A percentile compares a stretch with the other conserved stretches of the same genome.
Evolutionary conservation across 2,329 filamentous ascomycete species (phyloP).

Genomic region (Emergomyces pasteurianus): DNA sequence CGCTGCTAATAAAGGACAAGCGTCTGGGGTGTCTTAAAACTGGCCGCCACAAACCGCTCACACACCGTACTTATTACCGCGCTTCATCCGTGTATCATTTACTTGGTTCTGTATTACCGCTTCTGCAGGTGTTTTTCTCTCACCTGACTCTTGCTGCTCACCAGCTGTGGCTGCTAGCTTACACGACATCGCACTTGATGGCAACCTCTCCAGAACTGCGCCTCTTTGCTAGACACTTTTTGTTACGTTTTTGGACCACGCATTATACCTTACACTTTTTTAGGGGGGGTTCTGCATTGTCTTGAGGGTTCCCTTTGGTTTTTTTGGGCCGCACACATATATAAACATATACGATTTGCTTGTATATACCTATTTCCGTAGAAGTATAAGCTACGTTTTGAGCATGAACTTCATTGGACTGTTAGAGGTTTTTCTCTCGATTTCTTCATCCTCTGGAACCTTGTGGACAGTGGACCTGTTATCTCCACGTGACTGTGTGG

Average conservation of each 20-base stretch:
- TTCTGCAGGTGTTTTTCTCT: not conserved
- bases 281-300: not conserved
- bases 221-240: not conserved
- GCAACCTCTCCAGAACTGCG: not conserved
- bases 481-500: not conserved
- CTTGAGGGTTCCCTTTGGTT: not conserved
- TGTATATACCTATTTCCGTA: not conserved
- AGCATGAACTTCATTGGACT: not conserved
- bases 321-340: not conserved
- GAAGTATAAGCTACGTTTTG: not conserved
- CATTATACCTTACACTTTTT: not conserved
- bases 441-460: not conserved
- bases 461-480: not conserved
- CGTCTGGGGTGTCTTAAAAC: not conserved
- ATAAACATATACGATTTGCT: not conserved
- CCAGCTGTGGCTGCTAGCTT: not conserved
- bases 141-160: not conserved
- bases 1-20: not conserved
- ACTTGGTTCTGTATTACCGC: not conserved
- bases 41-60: not conserved
- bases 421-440: not conserved
- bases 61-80: not conserved
- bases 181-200: not conserved
- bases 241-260: not conserved
- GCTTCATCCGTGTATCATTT: not conserved